phyloP scores from a whole-genome alignment of 495 filamentous ascomycete species.

The Aspergillus carlsbadensis region DNA sequence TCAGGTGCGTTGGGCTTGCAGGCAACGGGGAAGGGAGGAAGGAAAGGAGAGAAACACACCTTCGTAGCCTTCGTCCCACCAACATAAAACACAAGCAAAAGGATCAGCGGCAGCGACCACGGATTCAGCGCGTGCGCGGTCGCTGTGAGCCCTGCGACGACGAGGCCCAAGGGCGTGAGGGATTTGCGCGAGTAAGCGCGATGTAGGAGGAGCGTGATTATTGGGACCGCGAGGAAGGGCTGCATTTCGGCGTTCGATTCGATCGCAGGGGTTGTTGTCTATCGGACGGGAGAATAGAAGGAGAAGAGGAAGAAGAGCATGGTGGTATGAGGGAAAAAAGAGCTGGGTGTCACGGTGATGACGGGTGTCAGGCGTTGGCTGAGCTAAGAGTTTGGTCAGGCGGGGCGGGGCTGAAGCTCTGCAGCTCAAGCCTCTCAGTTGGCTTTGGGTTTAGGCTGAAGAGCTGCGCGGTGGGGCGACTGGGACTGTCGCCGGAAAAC shows the following conservation, averaged over 20 bases:
- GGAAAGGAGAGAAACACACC: conserved; percentile 37
- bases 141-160: conserved; percentile 68
- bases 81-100: conserved; percentile 84
- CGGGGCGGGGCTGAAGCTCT: conserved; percentile 1
- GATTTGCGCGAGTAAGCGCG: conserved; percentile 71
- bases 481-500: too few species aligned
- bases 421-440: neutral
- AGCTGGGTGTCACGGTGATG: neutral
- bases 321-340: neutral
- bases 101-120: conserved; percentile 81
- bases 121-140: conserved; percentile 82
- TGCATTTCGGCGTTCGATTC: too few species aligned
- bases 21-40: neutral
- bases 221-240: conserved; percentile 64
- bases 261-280: neutral
- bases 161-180: conserved; percentile 67
- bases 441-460: too few species aligned
- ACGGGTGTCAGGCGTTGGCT: too few species aligned
- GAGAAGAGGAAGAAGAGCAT: neutral
- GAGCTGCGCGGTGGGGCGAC: too few species aligned
- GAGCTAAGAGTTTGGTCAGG: too few species aligned
- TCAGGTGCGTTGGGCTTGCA: conserved; percentile 5
- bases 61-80: conserved; percentile 82
- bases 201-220: conserved; percentile 59
- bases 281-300: neutral